phyloP scores from a whole-genome alignment of 2,329 filamentous ascomycete species.

The Stachybotrys echinatus region DNA sequence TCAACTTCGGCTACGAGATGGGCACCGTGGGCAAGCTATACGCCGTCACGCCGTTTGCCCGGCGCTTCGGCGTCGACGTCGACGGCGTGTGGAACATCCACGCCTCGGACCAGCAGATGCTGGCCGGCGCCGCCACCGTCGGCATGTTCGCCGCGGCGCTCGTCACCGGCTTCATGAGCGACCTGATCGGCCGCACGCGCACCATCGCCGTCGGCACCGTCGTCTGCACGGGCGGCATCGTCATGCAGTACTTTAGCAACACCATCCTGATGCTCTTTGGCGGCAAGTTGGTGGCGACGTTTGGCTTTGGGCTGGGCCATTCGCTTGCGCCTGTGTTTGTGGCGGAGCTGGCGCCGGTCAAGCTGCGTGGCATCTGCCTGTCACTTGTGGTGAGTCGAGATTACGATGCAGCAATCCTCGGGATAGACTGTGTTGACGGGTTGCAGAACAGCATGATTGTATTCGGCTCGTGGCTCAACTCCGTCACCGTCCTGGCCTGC shows the following conservation, averaged over 20 bases:
- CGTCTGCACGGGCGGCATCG: constrained; percentile 16
- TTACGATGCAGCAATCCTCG: neutral
- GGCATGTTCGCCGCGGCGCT: constrained; percentile 23
- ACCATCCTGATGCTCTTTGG: constrained; percentile 20
- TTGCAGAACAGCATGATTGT: constrained; percentile 25
- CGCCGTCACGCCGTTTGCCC: constrained; percentile 18
- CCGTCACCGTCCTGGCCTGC: constrained; percentile 16
- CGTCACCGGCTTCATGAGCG: constrained; percentile 17
- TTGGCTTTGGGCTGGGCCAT: constrained; percentile 24
- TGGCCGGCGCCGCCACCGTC: constrained; percentile 21
- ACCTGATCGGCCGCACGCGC: constrained; percentile 18
- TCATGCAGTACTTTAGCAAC: constrained; percentile 16
- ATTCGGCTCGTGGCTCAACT: constrained; percentile 21
- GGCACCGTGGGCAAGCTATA: constrained; percentile 22
- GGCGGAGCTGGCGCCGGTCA: constrained; percentile 23
- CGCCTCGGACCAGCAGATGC: constrained; percentile 21
- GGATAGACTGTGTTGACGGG: neutral
- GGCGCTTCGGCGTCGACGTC: constrained; percentile 16
- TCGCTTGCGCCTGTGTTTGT: constrained; percentile 24
- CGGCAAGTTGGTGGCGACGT: constrained; percentile 19
- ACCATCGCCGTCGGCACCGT: constrained; percentile 16
- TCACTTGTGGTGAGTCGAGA: constrained; percentile 15
- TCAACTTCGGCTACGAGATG: constrained; percentile 24
- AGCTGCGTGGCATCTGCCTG: constrained; percentile 22
- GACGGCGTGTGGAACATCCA: constrained; percentile 12